These are phyloP conservation scores for Hygrophoropsis aurantiaca DNA, from an alignment of 768 basidiomycete genomes.

Conservation along the genomic window DNA sequence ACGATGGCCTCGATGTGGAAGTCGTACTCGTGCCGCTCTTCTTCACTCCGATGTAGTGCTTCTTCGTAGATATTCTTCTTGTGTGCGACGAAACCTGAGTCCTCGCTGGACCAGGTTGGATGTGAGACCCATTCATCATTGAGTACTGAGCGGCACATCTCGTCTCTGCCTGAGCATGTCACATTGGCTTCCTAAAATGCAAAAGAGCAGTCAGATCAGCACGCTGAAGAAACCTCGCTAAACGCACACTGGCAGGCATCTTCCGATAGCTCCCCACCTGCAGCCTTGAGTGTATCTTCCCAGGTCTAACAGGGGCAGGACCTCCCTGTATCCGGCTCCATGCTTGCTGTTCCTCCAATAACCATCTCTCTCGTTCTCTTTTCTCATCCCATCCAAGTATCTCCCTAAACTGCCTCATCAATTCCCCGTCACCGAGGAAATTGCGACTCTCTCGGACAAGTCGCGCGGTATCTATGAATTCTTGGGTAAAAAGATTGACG, in stretches of 20 bases:
- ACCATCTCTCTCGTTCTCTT: conserved; percentile 56
- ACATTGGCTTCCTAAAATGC: conserved; percentile 79
- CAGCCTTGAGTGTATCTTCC: conserved; percentile 64
- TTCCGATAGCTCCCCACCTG: conserved; percentile 89
- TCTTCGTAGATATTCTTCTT: conserved; percentile 97
- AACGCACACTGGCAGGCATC: conserved; percentile 73
- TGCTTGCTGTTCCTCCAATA: conserved; percentile 46
- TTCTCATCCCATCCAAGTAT: conserved; percentile 87
- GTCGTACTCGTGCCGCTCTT: conserved; percentile 98
- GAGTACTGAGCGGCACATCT: conserved; percentile 93
- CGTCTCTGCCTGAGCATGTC: conserved; percentile 91
- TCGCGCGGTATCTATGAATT: conserved; percentile 84
- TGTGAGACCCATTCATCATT: conserved; percentile 99
- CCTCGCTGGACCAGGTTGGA: conserved; percentile 93
- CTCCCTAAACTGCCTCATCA: conserved; percentile 79
- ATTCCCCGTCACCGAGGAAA: conserved; percentile 76
- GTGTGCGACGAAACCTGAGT: conserved; percentile 85
- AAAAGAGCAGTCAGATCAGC: conserved; percentile 4
- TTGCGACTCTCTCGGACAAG: conserved; percentile 78
- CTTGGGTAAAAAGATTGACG: conserved; percentile 92
- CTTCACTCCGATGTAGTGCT: conserved; percentile 92
- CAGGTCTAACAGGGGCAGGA: conserved; percentile 42
- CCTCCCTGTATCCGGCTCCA: conserved; percentile 51
- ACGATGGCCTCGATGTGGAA: conserved; percentile 96
- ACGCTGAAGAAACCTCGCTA: not conserved